Conservation (phyloP, 345 rosid genomes). For the Microcos paniculata region DNA sequence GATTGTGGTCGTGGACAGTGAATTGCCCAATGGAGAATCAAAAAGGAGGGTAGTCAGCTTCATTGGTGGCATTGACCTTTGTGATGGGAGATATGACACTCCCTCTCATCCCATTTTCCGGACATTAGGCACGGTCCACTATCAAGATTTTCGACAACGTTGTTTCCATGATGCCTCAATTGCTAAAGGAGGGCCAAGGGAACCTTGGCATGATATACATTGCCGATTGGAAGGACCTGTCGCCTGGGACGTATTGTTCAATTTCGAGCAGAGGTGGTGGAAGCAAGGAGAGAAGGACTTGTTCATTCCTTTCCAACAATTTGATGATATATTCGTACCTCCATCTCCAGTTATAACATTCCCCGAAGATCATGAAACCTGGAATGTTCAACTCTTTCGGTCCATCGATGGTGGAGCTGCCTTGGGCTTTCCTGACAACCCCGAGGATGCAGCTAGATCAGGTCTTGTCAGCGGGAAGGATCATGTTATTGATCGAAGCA, state of each 20-base stretch:
- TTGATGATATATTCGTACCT: not conserved
- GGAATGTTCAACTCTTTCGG: constrained; percentile 12
- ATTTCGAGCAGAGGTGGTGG: constrained; percentile 17
- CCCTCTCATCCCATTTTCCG: constrained; percentile 23
- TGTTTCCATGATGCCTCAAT: not conserved
- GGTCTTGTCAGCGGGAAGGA: constrained; percentile 17
- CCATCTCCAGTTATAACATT: not conserved
- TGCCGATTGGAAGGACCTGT: constrained; percentile 2
- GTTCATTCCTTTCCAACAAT: not conserved
- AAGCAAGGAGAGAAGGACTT: constrained; percentile 5
- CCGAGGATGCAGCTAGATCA: not conserved
- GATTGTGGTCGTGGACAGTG: constrained; percentile 43
- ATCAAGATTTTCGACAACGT: constrained; percentile 16
- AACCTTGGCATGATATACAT: constrained; percentile 20
- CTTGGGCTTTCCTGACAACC: constrained; percentile 3
- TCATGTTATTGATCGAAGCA: constrained; percentile 13
- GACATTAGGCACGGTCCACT: constrained; percentile 13
- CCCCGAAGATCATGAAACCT: constrained; percentile 4
- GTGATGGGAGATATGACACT: constrained; percentile 57
- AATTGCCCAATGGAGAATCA: constrained; percentile 12
- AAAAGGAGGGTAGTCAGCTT: constrained; percentile 49
- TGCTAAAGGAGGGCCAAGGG: constrained; percentile 19
- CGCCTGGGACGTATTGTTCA: constrained; percentile 16
- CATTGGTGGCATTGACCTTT: constrained; percentile 61
- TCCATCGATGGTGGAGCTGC: constrained; percentile 18